Percentiles rank a stretch among this genome's conserved stretches.
Conservation (phyloP, 1,284 basidiomycete genomes). For the Hypsizygus ulmarius region DNA sequence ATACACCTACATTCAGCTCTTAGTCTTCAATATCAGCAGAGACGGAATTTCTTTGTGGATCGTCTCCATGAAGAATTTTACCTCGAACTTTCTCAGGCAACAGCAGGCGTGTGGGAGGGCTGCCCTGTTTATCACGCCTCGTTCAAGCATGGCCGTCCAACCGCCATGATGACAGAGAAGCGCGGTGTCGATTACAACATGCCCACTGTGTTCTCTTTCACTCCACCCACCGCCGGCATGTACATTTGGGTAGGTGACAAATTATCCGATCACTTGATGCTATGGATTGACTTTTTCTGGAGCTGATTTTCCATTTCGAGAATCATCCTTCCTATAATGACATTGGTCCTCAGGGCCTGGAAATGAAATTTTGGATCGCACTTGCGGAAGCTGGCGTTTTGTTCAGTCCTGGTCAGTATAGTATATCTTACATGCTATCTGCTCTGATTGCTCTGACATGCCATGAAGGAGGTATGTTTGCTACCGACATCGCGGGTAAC, state of each 20-base stretch:
- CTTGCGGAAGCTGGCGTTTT: constrained; percentile 63
- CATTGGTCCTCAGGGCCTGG: constrained; percentile 44
- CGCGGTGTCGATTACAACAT: neutral
- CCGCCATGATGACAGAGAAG: neutral
- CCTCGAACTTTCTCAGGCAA: constrained; percentile 32
- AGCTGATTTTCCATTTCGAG: constrained; percentile 66
- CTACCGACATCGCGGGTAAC: constrained; percentile 34
- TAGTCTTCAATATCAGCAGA: constrained; percentile 49
- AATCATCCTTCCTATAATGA: constrained; percentile 50
- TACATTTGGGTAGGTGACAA: constrained; percentile 55
- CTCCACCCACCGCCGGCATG: constrained; percentile 71
- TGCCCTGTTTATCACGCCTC: constrained; percentile 43
- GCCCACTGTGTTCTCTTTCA: constrained; percentile 56
- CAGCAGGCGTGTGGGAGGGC: constrained; percentile 37
- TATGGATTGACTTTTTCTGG: neutral
- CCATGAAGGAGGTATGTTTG: constrained; percentile 42
- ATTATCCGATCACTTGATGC: neutral
- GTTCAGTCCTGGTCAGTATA: constrained; percentile 47
- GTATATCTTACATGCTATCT: neutral
- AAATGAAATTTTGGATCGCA: constrained; percentile 53
- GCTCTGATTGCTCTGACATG: neutral
- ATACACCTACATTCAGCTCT: constrained; percentile 37
- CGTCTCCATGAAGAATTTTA: constrained; percentile 52
- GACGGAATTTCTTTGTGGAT: constrained; percentile 65
- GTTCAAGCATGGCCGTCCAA: constrained; percentile 22